Conservation (phyloP, 768 basidiomycete species). For the Trametes sanguinea region DNA sequence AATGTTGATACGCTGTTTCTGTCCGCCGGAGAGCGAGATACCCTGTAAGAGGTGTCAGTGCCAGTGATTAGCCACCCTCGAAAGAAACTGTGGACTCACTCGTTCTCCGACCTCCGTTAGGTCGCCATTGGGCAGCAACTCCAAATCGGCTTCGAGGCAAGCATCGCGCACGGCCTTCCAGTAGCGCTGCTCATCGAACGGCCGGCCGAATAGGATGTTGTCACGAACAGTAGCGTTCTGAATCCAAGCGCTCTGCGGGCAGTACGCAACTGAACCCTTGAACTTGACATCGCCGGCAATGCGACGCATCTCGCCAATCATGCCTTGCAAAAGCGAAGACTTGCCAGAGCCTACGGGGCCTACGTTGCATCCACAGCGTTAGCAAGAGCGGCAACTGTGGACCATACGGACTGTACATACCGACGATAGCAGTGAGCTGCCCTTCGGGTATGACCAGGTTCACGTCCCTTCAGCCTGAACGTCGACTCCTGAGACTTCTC, state of each 20-base stretch:
- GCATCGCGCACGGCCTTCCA: slow-evolving; percentile 79
- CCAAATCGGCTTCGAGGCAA: slow-evolving; percentile 57
- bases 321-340: slow-evolving; percentile 68
- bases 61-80: background rate
- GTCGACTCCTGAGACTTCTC: slow-evolving; percentile 41
- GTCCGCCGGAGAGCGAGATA: slow-evolving; percentile 85
- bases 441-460: slow-evolving; percentile 72
- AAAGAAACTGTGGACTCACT: slow-evolving; percentile 42
- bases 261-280: slow-evolving; percentile 79
- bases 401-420: slow-evolving; percentile 29
- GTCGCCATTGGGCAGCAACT: slow-evolving; percentile 51
- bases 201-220: slow-evolving; percentile 85
- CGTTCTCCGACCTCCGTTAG: slow-evolving; percentile 63
- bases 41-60: slow-evolving; percentile 44
- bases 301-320: slow-evolving; percentile 83
- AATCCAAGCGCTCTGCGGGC: slow-evolving; percentile 90
- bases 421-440: slow-evolving; percentile 82
- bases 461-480: slow-evolving; percentile 70
- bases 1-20: slow-evolving; percentile 80
- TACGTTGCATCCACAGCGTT: background rate
- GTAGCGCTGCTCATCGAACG: slow-evolving; percentile 79
- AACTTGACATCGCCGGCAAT: slow-evolving; percentile 65
- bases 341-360: slow-evolving; percentile 70
- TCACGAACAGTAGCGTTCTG: slow-evolving; percentile 89
- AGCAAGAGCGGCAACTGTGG: background rate